Percentiles rank a stretch among this genome's conserved stretches.
These are phyloP conservation scores for Basidiobolus meristosporus DNA, from an alignment of 371 early-diverging fungal genomes.

Conservation along the genomic window DNA sequence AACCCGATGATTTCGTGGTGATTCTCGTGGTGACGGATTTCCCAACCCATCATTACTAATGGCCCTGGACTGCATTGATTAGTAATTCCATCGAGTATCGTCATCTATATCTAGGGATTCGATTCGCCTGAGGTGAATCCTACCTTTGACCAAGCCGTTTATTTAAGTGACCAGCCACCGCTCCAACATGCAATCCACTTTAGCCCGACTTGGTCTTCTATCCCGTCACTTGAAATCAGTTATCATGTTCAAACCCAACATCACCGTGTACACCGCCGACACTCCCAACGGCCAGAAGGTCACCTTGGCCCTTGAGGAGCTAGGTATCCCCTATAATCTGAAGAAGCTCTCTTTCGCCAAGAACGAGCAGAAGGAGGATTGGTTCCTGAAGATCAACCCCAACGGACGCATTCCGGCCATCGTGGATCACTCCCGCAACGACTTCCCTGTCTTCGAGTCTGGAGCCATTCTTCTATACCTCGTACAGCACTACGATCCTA, in stretches of 20 bases:
- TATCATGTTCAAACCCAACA: conserved; percentile 1
- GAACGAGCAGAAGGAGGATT: conserved; percentile 22
- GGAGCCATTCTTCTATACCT: conserved; percentile 30
- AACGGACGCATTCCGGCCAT: conserved; percentile 22
- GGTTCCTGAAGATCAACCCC: conserved; percentile 29
- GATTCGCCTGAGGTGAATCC: too few species aligned
- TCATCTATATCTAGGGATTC: too few species aligned
- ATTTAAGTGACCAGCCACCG: too few species aligned
- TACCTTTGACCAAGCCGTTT: too few species aligned
- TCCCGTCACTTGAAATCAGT: not conserved
- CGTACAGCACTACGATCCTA: conserved; percentile 21
- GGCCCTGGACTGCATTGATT: too few species aligned
- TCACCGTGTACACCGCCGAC: conserved; percentile 2
- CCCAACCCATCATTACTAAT: too few species aligned
- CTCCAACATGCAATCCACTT: too few species aligned
- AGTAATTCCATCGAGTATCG: too few species aligned
- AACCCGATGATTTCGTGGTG: too few species aligned
- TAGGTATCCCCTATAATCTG: conserved; percentile 13
- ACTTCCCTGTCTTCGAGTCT: conserved; percentile 23
- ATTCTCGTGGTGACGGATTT: too few species aligned
- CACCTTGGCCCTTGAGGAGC: conserved; percentile 16
- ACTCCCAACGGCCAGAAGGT: conserved; percentile 11
- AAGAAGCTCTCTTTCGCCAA: conserved; percentile 9
- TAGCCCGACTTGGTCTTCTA: too few species aligned
- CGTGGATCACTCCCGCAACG: conserved; percentile 13